phyloP scores from a whole-genome alignment of 371 early-diverging fungal genomes.

The Fennellomyces sp. region DNA sequence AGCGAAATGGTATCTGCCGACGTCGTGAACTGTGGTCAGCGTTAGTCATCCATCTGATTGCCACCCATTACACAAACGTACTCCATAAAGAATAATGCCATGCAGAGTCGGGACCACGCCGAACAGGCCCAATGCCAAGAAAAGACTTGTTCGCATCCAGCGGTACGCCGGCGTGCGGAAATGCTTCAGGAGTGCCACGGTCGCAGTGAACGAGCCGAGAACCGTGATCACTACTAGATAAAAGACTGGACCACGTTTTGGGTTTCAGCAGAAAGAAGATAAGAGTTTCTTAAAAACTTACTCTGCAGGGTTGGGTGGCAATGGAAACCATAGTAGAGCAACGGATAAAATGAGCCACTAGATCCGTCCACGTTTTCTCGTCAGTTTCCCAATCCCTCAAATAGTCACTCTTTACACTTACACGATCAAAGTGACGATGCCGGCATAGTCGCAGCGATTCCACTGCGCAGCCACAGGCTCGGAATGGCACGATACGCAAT shows the following conservation, averaged over 20 bases:
- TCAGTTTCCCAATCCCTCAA: background rate
- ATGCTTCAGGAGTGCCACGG: slow-evolving; percentile 58
- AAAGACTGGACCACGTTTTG: background rate
- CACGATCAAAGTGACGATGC: slow-evolving; percentile 87
- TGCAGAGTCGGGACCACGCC: slow-evolving; percentile 82
- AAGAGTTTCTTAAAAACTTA: slow-evolving; percentile 4
- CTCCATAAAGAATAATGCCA: slow-evolving; percentile 70
- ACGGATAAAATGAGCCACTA: slow-evolving; percentile 76
- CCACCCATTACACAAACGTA: slow-evolving; percentile 39
- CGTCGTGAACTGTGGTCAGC: slow-evolving; percentile 25
- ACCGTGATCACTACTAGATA: slow-evolving; percentile 12
- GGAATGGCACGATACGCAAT: slow-evolving; percentile 90
- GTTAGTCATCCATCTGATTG: slow-evolving; percentile 1
- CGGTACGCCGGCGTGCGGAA: slow-evolving; percentile 81
- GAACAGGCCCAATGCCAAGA: slow-evolving; percentile 79
- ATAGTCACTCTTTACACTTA: no score
- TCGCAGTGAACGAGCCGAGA: slow-evolving; percentile 35
- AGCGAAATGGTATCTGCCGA: slow-evolving; percentile 65
- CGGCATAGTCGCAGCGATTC: slow-evolving; percentile 93
- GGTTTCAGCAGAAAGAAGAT: no score
- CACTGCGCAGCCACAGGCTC: slow-evolving; percentile 62
- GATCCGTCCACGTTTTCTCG: background rate
- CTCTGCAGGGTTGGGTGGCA: slow-evolving; percentile 34
- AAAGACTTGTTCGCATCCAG: slow-evolving; percentile 77
- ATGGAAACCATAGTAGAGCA: slow-evolving; percentile 70